Base-by-base conservation (phyloP, 495 filamentous ascomycete species). In the Hyaloscypha finlandica region DNA sequence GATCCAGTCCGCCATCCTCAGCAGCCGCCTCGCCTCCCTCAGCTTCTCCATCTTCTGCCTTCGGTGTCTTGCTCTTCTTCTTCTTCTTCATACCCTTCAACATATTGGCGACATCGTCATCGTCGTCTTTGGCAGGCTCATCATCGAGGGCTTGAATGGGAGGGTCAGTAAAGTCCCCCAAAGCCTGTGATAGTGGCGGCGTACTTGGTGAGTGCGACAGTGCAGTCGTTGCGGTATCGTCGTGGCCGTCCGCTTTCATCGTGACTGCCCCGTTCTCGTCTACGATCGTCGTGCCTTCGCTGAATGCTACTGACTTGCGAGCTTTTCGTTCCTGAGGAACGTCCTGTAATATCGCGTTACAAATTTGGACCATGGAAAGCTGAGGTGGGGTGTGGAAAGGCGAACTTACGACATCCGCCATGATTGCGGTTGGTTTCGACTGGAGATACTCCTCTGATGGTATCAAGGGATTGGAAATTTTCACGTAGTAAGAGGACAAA, bases 271-370 rank as follows among this genome's bases (percentile, higher is more conserved):
- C 93, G 82, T 95, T 90, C 74, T 86, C 85, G 80, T 94, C 89
- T 71, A 96, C 92, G 72, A 96, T 88, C 67, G 90, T 86, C 59
- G 89, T 82, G 68, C 89, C 91, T 78, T 94, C 91, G 73, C 87
- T 92, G 78, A 97, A 97, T 35, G 92, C 90, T 71, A 97, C 93
- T 39, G 91, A 94, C 76, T 97, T 97, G 79, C 93, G 91, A 75
- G 88, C 86, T 77, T 84, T 88, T 65, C 80, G 80, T 65, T 82
- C 84, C 37, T 71, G 65, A 59, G 75, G 77, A 59, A 71, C 63
- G 63, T 74, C 62, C 72, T 71, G 63, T 64, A 75, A 70, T 74
- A 66, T 59, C 58, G 55, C 19, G 72, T 81, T 79, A 80, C 71
- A 70, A 67, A 63, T 25, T 63, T 64, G 59, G 58, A 20, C 9